Percentiles rank a stretch among this genome's conserved stretches.
These are phyloP conservation scores for Fusarium agapanthi DNA, from an alignment of 2,329 filamentous ascomycete species.

Conservation along the genomic window DNA sequence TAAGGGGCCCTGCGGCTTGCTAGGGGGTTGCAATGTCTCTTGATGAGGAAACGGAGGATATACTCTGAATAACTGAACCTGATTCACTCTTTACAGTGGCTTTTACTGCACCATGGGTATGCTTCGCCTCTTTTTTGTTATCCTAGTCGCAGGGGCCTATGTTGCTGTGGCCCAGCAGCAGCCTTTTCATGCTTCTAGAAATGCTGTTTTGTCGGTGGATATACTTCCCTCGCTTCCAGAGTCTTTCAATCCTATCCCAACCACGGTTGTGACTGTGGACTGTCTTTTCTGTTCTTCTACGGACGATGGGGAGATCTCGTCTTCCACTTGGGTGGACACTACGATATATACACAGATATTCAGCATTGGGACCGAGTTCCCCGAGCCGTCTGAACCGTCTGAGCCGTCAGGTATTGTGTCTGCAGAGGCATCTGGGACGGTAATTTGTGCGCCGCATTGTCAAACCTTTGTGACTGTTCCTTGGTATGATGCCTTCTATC, in stretches of 20 bases:
- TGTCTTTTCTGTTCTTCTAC: conserved; percentile 26
- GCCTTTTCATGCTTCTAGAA: conserved; percentile 1
- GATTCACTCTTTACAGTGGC: conserved; percentile 28
- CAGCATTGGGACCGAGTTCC: not conserved
- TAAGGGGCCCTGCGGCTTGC: conserved; percentile 7
- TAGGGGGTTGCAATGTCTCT: not conserved
- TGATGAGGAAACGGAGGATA: conserved; percentile 11
- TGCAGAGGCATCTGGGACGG: conserved; percentile 19
- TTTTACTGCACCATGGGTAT: conserved; percentile 32
- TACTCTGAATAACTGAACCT: conserved; percentile 6
- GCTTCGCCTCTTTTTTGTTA: conserved; percentile 13
- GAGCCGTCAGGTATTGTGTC: not conserved
- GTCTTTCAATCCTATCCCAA: conserved; percentile 1
- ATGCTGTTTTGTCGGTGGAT: conserved; percentile 9
- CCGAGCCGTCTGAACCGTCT: not conserved
- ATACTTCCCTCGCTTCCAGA: conserved; percentile 13
- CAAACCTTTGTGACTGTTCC: conserved; percentile 33
- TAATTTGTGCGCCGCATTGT: conserved; percentile 34
- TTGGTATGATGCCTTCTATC: conserved; percentile 13
- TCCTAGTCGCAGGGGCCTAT: conserved; percentile 18
- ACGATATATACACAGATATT: not conserved
- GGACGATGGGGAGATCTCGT: not conserved
- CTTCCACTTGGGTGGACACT: not conserved
- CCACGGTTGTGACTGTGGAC: conserved; percentile 25
- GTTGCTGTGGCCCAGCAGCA: not conserved